These are phyloP conservation scores for Prototheca stagnorum DNA, from an alignment of 163 green algal genomes.

Conservation along the genomic window DNA sequence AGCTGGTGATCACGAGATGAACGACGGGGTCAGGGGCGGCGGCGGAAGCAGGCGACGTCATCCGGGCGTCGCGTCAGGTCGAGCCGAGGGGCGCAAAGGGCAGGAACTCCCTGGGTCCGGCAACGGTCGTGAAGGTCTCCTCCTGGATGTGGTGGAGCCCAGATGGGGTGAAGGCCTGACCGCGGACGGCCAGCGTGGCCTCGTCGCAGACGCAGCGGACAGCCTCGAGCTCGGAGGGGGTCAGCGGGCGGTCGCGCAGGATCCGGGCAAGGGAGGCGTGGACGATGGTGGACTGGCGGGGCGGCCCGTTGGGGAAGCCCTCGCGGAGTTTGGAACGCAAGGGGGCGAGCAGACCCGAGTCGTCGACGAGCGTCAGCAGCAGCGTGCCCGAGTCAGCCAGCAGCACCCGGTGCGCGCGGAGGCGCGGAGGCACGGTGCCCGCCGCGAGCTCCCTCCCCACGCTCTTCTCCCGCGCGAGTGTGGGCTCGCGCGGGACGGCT, in stretches of 20 bases:
- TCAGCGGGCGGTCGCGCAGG: slow-evolving; percentile 5
- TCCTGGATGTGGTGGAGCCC: slow-evolving; percentile 10
- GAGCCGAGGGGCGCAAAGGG: slow-evolving; percentile 7
- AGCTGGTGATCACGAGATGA: no score
- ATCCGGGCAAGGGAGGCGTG: slow-evolving; percentile 17
- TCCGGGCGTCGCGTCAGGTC: no score
- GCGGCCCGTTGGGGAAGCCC: slow-evolving; percentile 13
- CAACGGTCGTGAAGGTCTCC: slow-evolving; percentile 17
- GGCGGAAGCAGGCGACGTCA: no score
- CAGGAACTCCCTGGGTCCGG: slow-evolving; percentile 7
- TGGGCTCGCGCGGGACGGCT: background rate
- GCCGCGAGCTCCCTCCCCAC: background rate
- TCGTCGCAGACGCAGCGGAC: slow-evolving; percentile 9
- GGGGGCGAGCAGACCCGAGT: background rate
- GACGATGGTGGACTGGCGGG: slow-evolving; percentile 18
- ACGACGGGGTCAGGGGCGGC: no score
- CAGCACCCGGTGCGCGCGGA: slow-evolving; percentile 21
- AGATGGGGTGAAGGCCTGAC: slow-evolving; percentile 5
- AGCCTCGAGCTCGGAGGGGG: background rate
- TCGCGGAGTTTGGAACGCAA: slow-evolving; percentile 7
- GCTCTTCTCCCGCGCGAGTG: slow-evolving; percentile 1
- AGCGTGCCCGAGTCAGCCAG: slow-evolving; percentile 24
- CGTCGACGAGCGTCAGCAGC: slow-evolving; percentile 17
- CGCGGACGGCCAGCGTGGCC: slow-evolving; percentile 7
- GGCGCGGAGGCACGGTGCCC: background rate